Percentiles rank a stretch among this genome's conserved stretches.
These are phyloP conservation scores for Lathyrus aphaca DNA, from an alignment of 306 rosid genomes.

Conservation along the genomic window DNA sequence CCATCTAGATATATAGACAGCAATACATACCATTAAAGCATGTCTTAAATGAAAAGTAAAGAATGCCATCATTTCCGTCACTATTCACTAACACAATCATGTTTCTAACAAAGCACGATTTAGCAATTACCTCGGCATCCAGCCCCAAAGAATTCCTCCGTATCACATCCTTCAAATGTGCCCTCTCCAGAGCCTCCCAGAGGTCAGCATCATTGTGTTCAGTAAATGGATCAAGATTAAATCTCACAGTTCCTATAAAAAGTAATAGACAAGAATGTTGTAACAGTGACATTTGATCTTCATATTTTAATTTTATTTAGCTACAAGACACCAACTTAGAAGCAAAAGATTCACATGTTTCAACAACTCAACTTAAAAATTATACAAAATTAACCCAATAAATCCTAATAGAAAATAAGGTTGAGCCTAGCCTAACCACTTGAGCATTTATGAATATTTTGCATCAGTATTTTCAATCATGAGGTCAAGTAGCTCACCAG, in stretches of 20 bases:
- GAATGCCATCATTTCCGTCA: not conserved
- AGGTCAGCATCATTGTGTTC: slow-evolving; percentile 91
- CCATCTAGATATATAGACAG: not conserved
- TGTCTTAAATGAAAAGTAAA: not conserved
- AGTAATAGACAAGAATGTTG: slow-evolving; percentile 26
- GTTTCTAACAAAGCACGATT: slow-evolving; percentile 18
- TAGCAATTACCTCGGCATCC: slow-evolving; percentile 72
- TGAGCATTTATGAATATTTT: slow-evolving; percentile 12
- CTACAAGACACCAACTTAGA: slow-evolving; percentile 23
- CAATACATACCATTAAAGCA: not conserved
- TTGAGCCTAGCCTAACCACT: slow-evolving; percentile 20
- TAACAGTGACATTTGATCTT: slow-evolving; percentile 12
- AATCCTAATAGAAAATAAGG: slow-evolving; percentile 10
- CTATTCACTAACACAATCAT: slow-evolving; percentile 2
- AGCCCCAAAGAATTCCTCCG: slow-evolving; percentile 78
- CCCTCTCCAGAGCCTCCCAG: slow-evolving; percentile 95
- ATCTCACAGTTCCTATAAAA: slow-evolving; percentile 76
- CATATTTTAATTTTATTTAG: slow-evolving; percentile 22
- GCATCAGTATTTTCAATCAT: slow-evolving; percentile 25
- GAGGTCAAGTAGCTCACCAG: slow-evolving; percentile 21
- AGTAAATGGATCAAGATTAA: slow-evolving; percentile 84
- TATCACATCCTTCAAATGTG: slow-evolving; percentile 84
- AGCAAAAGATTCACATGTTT: slow-evolving; percentile 8
- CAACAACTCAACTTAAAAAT: slow-evolving; percentile 30
- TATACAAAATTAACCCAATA: slow-evolving; percentile 22